Percentiles rank a stretch among this genome's conserved stretches.
Conservation (phyloP, 352 stramenopile genomes). For the Halophytophthora batemanensis region DNA sequence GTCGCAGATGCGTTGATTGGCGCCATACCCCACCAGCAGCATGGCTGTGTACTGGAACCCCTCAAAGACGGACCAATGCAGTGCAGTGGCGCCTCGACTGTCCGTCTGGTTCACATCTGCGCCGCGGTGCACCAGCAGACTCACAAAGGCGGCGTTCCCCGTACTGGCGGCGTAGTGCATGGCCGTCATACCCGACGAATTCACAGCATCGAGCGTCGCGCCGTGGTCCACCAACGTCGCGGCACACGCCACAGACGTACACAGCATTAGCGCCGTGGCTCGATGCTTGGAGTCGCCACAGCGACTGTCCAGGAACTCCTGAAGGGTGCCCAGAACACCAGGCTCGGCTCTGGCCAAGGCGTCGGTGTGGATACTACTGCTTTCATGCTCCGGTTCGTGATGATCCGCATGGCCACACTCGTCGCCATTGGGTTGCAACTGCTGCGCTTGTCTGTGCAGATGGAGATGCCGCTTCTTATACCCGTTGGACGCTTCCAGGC, state of each 20-base stretch:
- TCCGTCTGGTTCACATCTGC: slow-evolving; percentile 74
- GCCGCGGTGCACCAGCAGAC: slow-evolving; percentile 53
- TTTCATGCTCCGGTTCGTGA: slow-evolving; percentile 16
- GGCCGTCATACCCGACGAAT: slow-evolving; percentile 77
- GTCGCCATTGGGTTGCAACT: background rate
- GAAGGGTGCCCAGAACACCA: too few relatives aligned
- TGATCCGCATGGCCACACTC: too few relatives aligned
- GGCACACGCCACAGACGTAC: slow-evolving; percentile 64
- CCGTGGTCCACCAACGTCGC: slow-evolving; percentile 49
- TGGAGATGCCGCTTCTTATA: slow-evolving; percentile 18
- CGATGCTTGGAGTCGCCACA: slow-evolving; percentile 70
- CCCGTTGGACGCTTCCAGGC: slow-evolving; percentile 1
- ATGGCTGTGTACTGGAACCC: slow-evolving; percentile 84
- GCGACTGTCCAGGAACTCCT: slow-evolving; percentile 44
- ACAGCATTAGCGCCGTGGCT: slow-evolving; percentile 75
- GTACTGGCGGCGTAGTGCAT: slow-evolving; percentile 81
- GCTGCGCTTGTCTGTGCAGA: background rate
- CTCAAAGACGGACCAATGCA: slow-evolving; percentile 85
- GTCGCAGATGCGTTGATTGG: slow-evolving; percentile 80
- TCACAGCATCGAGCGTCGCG: slow-evolving; percentile 47
- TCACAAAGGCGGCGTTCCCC: slow-evolving; percentile 71
- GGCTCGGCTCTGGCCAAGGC: too few relatives aligned
- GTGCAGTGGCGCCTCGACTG: slow-evolving; percentile 57
- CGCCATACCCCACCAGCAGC: slow-evolving; percentile 77
- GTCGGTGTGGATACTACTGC: too few relatives aligned